Conservation (phyloP, 1,284 basidiomycete species). For the Pseudozyma thailandica region DNA sequence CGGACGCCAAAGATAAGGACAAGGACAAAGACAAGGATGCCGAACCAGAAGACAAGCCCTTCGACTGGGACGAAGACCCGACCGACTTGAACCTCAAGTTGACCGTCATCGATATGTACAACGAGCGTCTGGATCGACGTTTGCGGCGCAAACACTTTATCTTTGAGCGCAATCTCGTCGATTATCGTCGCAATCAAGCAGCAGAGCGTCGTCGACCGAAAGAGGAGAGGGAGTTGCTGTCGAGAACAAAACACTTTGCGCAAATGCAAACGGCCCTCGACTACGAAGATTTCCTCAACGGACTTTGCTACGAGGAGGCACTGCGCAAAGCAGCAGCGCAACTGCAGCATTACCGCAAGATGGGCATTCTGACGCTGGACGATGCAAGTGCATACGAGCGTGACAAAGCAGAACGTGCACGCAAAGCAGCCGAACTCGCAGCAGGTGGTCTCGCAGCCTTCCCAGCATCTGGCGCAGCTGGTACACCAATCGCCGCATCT, state of each 20-base stretch:
- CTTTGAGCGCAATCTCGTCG: conserved; percentile 89
- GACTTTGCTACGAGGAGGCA: conserved; percentile 74
- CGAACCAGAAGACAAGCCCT: conserved; percentile 57
- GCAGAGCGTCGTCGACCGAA: conserved; percentile 88
- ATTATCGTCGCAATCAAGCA: conserved; percentile 86
- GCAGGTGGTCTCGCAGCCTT: conserved; percentile 61
- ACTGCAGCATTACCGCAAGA: conserved; percentile 63
- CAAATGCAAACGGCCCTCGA: conserved; percentile 90
- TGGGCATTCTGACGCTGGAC: conserved; percentile 62
- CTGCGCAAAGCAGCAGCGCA: conserved; percentile 59
- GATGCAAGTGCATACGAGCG: conserved; percentile 62
- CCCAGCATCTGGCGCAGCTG: conserved; percentile 52
- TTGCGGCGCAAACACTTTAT: conserved; percentile 88
- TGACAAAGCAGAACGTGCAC: conserved; percentile 62
- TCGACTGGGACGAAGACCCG: conserved; percentile 78
- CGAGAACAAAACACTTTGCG: conserved; percentile 90
- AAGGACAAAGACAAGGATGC: conserved; percentile 50
- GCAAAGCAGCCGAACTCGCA: conserved; percentile 55
- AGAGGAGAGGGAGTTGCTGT: conserved; percentile 90
- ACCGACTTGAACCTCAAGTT: conserved; percentile 88
- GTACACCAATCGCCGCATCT: conserved; percentile 29
- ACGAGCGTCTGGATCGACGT: conserved; percentile 88
- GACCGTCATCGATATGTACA: conserved; percentile 89
- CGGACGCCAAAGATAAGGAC: conserved; percentile 54
- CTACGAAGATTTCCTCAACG: conserved; percentile 87